phyloP scores from a whole-genome alignment of 495 filamentous ascomycete species.

The Aspergillus diversus region DNA sequence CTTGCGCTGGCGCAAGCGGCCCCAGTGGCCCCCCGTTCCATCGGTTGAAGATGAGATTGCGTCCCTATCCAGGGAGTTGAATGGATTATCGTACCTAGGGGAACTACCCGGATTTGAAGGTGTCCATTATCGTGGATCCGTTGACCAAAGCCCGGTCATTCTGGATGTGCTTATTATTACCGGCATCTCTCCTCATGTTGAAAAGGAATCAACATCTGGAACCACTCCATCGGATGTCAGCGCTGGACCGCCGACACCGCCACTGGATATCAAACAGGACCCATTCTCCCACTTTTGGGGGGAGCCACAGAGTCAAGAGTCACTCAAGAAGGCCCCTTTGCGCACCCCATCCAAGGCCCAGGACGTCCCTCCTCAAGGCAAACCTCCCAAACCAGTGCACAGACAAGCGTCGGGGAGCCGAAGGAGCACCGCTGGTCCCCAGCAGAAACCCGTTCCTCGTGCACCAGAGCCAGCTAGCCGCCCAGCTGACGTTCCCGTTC shows the following conservation, averaged over 20 bases:
- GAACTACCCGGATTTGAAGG: conserved; percentile 45
- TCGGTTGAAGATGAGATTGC: conserved; percentile 49
- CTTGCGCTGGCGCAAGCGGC: conserved; percentile 32
- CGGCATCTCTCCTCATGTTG: conserved; percentile 22
- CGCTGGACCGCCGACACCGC: conserved; percentile 40
- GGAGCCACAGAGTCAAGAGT: conserved; percentile 15
- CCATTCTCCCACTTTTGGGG: conserved; percentile 22
- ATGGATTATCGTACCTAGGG: conserved; percentile 36
- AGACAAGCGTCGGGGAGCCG: background rate
- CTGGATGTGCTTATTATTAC: conserved; percentile 31
- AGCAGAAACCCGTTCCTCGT: conserved; percentile 11
- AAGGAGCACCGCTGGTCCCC: background rate
- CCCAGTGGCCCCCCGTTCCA: conserved; percentile 46
- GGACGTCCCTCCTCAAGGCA: conserved; percentile 11
- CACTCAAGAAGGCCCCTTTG: conserved; percentile 9
- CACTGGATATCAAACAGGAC: conserved; percentile 23
- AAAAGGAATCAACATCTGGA: conserved; percentile 6
- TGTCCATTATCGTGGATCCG: conserved; percentile 41
- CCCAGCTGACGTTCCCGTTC: too few species aligned
- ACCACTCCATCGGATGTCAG: conserved; percentile 37
- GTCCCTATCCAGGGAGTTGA: conserved; percentile 46
- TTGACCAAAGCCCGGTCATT: conserved; percentile 53
- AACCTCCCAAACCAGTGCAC: conserved; percentile 1
- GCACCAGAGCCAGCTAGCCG: background rate
- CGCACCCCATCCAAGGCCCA: conserved; percentile 11